These are phyloP conservation scores for Aspergillus glaucus DNA, from an alignment of 2,329 filamentous ascomycete species.

Conservation along the genomic window DNA sequence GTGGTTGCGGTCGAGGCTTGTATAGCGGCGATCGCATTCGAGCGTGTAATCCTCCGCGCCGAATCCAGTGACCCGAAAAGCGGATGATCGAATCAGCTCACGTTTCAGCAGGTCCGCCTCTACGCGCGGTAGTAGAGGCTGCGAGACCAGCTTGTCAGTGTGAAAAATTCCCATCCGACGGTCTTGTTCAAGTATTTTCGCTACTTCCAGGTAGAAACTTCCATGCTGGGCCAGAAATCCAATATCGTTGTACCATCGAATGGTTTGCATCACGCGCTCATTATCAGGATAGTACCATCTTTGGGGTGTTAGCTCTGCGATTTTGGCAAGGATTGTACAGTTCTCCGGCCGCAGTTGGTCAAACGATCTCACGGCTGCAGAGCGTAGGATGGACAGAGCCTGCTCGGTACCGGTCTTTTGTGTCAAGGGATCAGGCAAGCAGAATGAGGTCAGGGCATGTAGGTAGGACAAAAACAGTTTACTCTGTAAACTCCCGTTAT, in stretches of 20 bases:
- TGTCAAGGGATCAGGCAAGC: slow-evolving; percentile 30
- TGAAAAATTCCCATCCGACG: slow-evolving; percentile 24
- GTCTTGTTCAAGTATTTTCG: slow-evolving; percentile 31
- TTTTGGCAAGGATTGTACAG: slow-evolving; percentile 27
- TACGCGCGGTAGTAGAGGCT: slow-evolving; percentile 2
- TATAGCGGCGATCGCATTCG: slow-evolving; percentile 27
- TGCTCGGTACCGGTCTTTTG: slow-evolving; percentile 24
- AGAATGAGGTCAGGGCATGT: slow-evolving; percentile 33
- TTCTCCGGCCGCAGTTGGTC: slow-evolving; percentile 32
- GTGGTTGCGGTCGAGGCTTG: slow-evolving; percentile 21
- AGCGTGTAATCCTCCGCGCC: slow-evolving; percentile 34
- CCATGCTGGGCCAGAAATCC: slow-evolving; percentile 43
- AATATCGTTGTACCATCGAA: slow-evolving; percentile 39
- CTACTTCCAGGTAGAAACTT: slow-evolving; percentile 32
- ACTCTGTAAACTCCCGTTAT: slow-evolving; percentile 47
- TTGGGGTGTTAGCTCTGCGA: slow-evolving; percentile 40
- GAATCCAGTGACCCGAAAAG: slow-evolving; percentile 28
- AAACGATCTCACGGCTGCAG: slow-evolving; percentile 47
- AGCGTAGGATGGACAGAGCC: slow-evolving; percentile 25
- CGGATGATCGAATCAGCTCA: slow-evolving; percentile 25
- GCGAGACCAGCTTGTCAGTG: slow-evolving; percentile 5
- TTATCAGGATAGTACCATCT: slow-evolving; percentile 38
- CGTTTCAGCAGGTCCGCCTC: slow-evolving; percentile 16
- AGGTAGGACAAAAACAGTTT: slow-evolving; percentile 38
- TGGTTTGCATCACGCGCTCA: slow-evolving; percentile 42